These are phyloP conservation scores for Xylariales sp. DNA, from an alignment of 2,329 filamentous ascomycete species.

Conservation along the genomic window DNA sequence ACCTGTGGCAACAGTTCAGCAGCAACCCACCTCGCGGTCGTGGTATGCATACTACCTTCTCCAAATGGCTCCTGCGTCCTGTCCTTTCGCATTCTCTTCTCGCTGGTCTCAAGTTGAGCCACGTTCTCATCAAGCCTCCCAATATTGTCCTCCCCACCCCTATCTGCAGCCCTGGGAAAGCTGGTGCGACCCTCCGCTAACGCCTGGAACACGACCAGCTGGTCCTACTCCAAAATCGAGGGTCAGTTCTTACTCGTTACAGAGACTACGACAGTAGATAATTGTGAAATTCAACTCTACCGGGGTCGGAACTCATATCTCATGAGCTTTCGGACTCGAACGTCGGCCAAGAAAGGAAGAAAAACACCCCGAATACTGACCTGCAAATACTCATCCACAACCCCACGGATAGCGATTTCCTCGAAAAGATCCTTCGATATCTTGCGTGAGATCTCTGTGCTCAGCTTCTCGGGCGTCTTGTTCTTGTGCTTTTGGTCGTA, in stretches of 20 bases:
- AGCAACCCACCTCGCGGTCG: slow-evolving; percentile 57
- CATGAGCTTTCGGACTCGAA: no score
- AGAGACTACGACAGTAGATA: no score
- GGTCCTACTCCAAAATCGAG: slow-evolving; percentile 37
- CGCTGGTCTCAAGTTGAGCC: slow-evolving; percentile 12
- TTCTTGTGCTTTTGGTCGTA: slow-evolving; percentile 35
- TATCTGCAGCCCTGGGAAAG: slow-evolving; percentile 31
- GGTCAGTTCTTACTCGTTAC: no score
- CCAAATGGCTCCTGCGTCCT: slow-evolving; percentile 48
- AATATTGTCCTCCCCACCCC: slow-evolving; percentile 13
- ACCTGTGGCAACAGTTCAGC: slow-evolving; percentile 44
- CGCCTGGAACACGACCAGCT: slow-evolving; percentile 56
- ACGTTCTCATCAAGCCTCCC: slow-evolving; percentile 18
- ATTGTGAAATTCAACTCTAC: no score
- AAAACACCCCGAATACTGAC: no score
- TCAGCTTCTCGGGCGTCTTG: slow-evolving; percentile 31
- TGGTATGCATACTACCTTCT: slow-evolving; percentile 50
- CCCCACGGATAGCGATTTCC: slow-evolving; percentile 39
- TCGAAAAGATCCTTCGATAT: slow-evolving; percentile 40
- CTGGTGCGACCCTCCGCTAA: slow-evolving; percentile 48
- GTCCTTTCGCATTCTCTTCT: slow-evolving; percentile 33
- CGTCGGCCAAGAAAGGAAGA: no score
- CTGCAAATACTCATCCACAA: slow-evolving; percentile 54
- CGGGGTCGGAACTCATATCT: no score
- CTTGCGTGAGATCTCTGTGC: slow-evolving; percentile 36